phyloP scores from a whole-genome alignment of 2,329 filamentous ascomycete genomes.

The Fusarium tjaetaba region DNA sequence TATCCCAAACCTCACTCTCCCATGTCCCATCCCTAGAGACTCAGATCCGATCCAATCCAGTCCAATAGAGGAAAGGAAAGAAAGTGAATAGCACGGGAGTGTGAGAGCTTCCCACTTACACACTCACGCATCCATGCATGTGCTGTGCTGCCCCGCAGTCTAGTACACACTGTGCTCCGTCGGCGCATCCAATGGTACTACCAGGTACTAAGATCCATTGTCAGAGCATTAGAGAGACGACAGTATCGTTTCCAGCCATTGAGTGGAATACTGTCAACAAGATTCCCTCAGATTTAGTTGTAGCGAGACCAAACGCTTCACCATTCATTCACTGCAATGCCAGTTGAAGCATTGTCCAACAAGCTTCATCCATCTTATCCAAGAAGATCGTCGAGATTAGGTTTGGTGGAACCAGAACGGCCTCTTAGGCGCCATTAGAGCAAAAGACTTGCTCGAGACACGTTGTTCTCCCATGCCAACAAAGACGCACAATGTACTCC shows the following conservation, averaged over 20 bases:
- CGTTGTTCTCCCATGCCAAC: background rate
- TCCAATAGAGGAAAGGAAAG: background rate
- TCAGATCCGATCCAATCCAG: background rate
- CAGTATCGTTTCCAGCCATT: background rate
- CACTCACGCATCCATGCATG: background rate
- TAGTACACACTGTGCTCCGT: slow-evolving; percentile 22
- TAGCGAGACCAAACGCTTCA: background rate
- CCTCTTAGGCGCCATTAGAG: background rate
- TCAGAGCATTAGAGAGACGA: background rate
- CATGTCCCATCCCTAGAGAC: background rate
- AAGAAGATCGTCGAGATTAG: slow-evolving; percentile 44
- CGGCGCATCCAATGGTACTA: background rate
- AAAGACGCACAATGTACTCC: slow-evolving; percentile 11
- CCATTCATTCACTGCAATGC: background rate
- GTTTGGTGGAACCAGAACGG: slow-evolving; percentile 40
- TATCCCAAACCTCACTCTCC: slow-evolving; percentile 22
- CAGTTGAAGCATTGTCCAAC: background rate
- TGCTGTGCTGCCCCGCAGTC: slow-evolving; percentile 25
- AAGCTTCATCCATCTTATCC: slow-evolving; percentile 2
- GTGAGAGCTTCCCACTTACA: slow-evolving; percentile 24
- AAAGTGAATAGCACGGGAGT: slow-evolving; percentile 13
- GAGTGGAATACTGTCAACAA: background rate
- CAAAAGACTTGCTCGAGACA: slow-evolving; percentile 19
- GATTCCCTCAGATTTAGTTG: rapidly evolving
- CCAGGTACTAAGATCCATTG: background rate